Base-by-base conservation (phyloP, 768 basidiomycete species). In the Pisolithus orientalis region DNA sequence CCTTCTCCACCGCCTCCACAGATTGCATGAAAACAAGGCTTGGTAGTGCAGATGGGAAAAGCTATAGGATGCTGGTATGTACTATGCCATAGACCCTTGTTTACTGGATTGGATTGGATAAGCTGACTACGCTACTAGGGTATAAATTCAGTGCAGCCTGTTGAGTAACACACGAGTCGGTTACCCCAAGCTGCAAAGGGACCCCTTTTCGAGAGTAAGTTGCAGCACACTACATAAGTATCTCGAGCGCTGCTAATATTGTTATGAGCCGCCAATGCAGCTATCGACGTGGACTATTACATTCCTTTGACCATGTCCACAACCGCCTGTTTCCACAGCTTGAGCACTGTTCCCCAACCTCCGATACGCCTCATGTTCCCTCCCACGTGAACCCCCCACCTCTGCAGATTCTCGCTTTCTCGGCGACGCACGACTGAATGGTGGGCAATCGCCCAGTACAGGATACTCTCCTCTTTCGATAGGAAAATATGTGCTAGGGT, bases 391-490 rank as follows among this genome's bases (percentile, higher is more conserved):
- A 73, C 21, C 1, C 72, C 76, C 13, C 70, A 63, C 27, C 62
- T 49, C 1, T 51, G 44, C 67, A 77, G 70, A 32, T 57, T 57
- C 5, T 52, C 67, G 13, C 46, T 16, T 44, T 66, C 57, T 14
- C 59, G 57, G 21, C 57, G 47, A n/a, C 75, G 68, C 27, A 54
- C 42, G 5, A n/a, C 24, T 43, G 64, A 58, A 54, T 80, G 79
- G 0, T 73, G 52, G 28, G 63, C 72, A 28, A 79, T 59, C 54
- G 75, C 75, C 77, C 75, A 81, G 71, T 71, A 73, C 2, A 80
- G 39, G 34, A 80, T 78, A 57, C 78, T 77, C 0, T 34, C 14
- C 1, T 77, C 64, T 31, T 63, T 72, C 1, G 73, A 73, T 38
- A 78, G 75, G 54, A 80, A 72, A 1, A 68, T 69, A 32, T 68